phyloP scores from a whole-genome alignment of 2,329 filamentous ascomycete species.

The Exophiala sp. region DNA sequence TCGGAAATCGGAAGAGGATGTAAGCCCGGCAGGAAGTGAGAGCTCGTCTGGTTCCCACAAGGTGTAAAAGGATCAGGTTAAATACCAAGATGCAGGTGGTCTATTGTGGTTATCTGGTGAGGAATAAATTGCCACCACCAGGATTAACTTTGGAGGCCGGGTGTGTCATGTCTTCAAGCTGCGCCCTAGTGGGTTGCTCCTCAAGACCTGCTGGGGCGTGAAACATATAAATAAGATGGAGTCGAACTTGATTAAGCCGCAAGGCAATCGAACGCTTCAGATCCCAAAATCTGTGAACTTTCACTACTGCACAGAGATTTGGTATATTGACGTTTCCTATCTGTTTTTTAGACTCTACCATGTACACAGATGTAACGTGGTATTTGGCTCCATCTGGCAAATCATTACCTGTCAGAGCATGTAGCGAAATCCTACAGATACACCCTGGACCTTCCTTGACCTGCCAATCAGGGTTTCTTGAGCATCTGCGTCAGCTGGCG shows the following conservation, averaged over 20 bases:
- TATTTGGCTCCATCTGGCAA: not conserved
- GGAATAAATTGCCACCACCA: too few species aligned
- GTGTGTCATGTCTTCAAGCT: too few species aligned
- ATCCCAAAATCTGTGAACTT: too few species aligned
- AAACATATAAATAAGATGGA: constrained; percentile 2
- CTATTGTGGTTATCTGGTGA: too few species aligned
- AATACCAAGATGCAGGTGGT: not conserved
- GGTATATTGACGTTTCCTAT: too few species aligned
- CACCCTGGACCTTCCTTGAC: constrained; percentile 9
- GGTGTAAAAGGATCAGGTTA: not conserved
- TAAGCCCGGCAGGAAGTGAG: constrained; percentile 10
- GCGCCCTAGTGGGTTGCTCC: too few species aligned
- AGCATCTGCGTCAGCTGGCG: constrained; percentile 41
- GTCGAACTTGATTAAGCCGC: not conserved
- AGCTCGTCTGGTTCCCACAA: constrained; percentile 7
- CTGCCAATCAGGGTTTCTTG: constrained; percentile 43
- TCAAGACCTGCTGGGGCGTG: not conserved
- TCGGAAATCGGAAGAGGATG: constrained; percentile 19
- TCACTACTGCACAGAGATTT: too few species aligned
- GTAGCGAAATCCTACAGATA: constrained; percentile 17
- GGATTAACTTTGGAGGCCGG: too few species aligned
- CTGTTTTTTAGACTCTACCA: too few species aligned
- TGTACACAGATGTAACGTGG: not conserved
- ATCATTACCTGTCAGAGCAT: constrained; percentile 16
- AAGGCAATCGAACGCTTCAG: too few species aligned